Percentiles rank a stretch among this genome's conserved stretches.
phyloP scores from a whole-genome alignment of 495 filamentous ascomycete species.

The Xylaria intraflava region DNA sequence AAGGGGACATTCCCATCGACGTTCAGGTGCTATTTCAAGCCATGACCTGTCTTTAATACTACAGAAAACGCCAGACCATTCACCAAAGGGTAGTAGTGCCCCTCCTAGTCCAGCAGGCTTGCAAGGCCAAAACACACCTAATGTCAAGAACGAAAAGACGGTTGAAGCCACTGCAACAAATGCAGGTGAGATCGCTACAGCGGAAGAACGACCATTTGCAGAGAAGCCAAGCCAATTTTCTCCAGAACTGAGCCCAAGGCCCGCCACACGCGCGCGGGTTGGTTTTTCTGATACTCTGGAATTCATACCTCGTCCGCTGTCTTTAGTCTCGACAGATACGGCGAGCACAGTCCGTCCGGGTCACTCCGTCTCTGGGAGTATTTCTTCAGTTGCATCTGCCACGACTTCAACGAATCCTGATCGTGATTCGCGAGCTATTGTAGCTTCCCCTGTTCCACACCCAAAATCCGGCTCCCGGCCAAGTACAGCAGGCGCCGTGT shows the following conservation, averaged over 20 bases:
- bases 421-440: slow-evolving; percentile 25
- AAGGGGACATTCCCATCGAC: slow-evolving; percentile 75
- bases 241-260: slow-evolving; percentile 24
- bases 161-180: background rate
- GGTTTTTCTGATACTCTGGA: slow-evolving; percentile 57
- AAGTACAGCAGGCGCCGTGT: slow-evolving; percentile 46
- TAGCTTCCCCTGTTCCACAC: slow-evolving; percentile 23
- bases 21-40: slow-evolving; percentile 81
- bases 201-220: slow-evolving; percentile 9
- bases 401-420: slow-evolving; percentile 32
- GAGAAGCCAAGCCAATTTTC: slow-evolving; percentile 11
- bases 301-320: slow-evolving; percentile 65
- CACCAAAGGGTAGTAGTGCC: slow-evolving; percentile 52
- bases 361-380: slow-evolving; percentile 57
- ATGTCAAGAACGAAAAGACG: slow-evolving; percentile 9
- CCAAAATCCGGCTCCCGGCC: slow-evolving; percentile 36
- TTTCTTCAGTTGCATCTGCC: slow-evolving; percentile 54
- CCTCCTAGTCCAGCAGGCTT: slow-evolving; percentile 60
- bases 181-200: slow-evolving; percentile 1
- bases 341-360: slow-evolving; percentile 59
- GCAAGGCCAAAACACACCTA: slow-evolving; percentile 30
- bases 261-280: slow-evolving; percentile 42
- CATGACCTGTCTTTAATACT: slow-evolving; percentile 72
- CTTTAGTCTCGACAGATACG: slow-evolving; percentile 66
- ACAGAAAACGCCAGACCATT: slow-evolving; percentile 40